Evolutionary conservation across 2,329 filamentous ascomycete species (phyloP), one percentile per base, ranked within the genome.

Genomic region (Aspergillus fijiensis): DNA sequence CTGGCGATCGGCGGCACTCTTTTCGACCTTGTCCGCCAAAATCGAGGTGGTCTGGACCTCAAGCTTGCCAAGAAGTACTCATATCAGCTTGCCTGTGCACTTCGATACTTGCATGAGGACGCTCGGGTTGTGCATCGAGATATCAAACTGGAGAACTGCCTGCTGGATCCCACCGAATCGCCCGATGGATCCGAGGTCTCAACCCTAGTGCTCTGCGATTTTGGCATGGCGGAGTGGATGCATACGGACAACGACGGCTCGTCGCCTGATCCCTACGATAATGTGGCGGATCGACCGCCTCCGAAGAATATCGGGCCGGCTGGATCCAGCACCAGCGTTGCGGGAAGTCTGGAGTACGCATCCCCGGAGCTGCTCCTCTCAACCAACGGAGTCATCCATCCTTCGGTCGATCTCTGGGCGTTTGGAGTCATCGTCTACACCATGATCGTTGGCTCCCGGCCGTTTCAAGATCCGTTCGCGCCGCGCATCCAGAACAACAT

Each of bases 191-290:
- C 72, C 0, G 77, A 82, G 42, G 80, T 82, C 16, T 85, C 85
- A 9, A 82, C 82, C 39, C 69, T 89, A 6, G 81, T 87, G 4
- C 79, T 89, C 5, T 89, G 86, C 72, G 87, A 89, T 69, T 89
- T 89, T 68, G 87, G 87, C 51, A 87, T 89, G 78, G 86, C 87
- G 12, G 87, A 89, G 69, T 89, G 87, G 77, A 81, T 89, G 63
- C 80, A 81, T 23, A 82, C 78, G 58, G 85, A 86, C 61, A 80
- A 81, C 60, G 81, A 81, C 23, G 77, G 78, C 27, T 78, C 80
- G 60, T 80, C 81, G 10, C 76, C 79, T 12, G 81, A 82, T 61
- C 81, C 82, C 6, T 80, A 80, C 58, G 77, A 79, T 57, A 75
- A 78, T 63, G 72, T 73, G 11, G 73, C 73, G 5, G 80, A 82